These are phyloP conservation scores for Kalaharituber pfeilii DNA, from an alignment of 2,329 filamentous ascomycete genomes.

Conservation along the genomic window DNA sequence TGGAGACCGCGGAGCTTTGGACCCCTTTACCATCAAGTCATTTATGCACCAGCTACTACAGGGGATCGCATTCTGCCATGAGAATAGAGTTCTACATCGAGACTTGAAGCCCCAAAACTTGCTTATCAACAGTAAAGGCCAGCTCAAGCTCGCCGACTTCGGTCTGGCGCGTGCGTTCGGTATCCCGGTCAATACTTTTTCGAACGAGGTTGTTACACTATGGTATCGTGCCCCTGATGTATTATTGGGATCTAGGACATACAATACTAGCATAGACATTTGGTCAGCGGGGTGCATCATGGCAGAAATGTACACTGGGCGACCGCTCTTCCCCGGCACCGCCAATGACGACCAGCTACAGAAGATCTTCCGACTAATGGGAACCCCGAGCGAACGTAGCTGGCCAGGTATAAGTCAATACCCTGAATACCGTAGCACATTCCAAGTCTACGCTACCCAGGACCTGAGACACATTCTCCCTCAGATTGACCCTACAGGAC, in stretches of 20 bases:
- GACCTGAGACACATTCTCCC: constrained; percentile 74
- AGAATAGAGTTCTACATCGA: constrained; percentile 87
- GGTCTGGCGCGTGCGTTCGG: constrained; percentile 87
- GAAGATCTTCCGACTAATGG: constrained; percentile 97
- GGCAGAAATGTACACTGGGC: constrained; percentile 97
- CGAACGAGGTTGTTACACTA: constrained; percentile 90
- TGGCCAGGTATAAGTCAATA: constrained; percentile 93
- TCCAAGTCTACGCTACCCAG: constrained; percentile 86
- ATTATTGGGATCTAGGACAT: constrained; percentile 78
- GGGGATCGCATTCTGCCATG: constrained; percentile 94
- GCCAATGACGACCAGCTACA: constrained; percentile 96
- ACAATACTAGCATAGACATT: constrained; percentile 99
- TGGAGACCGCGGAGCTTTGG: constrained; percentile 74
- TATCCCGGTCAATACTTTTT: constrained; percentile 95
- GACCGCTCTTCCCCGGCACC: constrained; percentile 88
- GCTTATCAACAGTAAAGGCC: constrained; percentile 78
- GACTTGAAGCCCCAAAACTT: constrained; percentile 94
- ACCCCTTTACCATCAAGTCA: constrained; percentile 82
- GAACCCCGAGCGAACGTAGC: constrained; percentile 81
- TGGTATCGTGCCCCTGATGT: constrained; percentile 98
- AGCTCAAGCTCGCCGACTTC: constrained; percentile 87
- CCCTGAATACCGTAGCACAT: constrained; percentile 93
- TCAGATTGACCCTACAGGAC: constrained; percentile 70
- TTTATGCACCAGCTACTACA: constrained; percentile 97
- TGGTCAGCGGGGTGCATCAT: constrained; percentile 99